Percentiles rank a stretch among this genome's conserved stretches.
phyloP scores from a whole-genome alignment of 2,329 filamentous ascomycete species.

The Diaporthe sp. region DNA sequence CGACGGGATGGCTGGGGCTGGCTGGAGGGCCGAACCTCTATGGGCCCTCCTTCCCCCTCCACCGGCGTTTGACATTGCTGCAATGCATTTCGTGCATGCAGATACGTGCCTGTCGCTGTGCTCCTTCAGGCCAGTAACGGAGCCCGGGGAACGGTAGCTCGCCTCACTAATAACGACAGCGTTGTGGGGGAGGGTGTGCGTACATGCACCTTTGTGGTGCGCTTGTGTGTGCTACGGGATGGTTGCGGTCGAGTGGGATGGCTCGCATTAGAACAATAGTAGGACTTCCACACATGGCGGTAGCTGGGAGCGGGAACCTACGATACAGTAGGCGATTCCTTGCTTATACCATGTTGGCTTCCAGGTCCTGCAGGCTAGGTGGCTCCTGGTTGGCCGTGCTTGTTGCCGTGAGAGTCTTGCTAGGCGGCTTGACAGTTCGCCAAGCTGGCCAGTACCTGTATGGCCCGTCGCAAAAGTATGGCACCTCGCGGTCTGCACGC shows the following conservation, averaged over 20 bases:
- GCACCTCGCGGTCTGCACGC: not conserved
- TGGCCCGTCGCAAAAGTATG: not conserved
- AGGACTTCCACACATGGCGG: not conserved
- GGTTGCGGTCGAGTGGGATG: slow-evolving; percentile 7
- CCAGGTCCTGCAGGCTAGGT: not conserved
- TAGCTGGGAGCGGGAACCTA: not conserved
- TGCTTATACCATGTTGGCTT: slow-evolving; percentile 16
- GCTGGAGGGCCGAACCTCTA: not conserved
- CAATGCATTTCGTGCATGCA: slow-evolving; percentile 28
- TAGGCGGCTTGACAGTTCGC: slow-evolving; percentile 22
- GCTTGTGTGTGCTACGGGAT: slow-evolving; percentile 1
- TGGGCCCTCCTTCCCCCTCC: not conserved
- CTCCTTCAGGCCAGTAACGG: slow-evolving; percentile 16
- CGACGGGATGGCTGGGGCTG: not conserved
- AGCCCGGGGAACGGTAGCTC: slow-evolving; percentile 26
- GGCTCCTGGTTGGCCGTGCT: slow-evolving; percentile 9
- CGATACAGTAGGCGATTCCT: not conserved
- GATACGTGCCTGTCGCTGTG: slow-evolving; percentile 17
- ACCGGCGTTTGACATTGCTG: slow-evolving; percentile 18
- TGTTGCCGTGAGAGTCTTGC: not conserved
- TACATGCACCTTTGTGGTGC: slow-evolving; percentile 2
- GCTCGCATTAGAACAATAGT: not conserved
- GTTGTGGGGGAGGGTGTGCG: slow-evolving; percentile 3
- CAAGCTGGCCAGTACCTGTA: slow-evolving; percentile 18
- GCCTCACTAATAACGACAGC: not conserved